Evolutionary conservation across 352 stramenopile species (phyloP).

Genomic region (Pythium graminicola): DNA sequence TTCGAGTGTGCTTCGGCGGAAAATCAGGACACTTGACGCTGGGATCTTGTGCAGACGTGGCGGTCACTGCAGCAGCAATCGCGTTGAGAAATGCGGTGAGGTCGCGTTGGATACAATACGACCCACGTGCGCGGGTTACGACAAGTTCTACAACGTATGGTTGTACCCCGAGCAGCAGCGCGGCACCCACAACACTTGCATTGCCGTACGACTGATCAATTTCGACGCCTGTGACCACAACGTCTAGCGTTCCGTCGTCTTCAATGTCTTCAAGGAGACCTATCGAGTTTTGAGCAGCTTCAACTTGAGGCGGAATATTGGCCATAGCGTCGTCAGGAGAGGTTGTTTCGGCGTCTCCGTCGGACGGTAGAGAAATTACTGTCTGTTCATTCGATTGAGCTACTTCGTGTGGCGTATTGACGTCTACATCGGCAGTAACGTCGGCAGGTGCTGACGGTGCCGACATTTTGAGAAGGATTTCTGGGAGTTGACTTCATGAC

Average conservation of each 20-base stretch:
- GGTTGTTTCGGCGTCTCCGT: neutral
- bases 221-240: conserved; percentile 65
- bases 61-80: conserved; percentile 14
- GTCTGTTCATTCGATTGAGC: neutral
- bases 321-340: neutral
- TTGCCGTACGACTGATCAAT: conserved; percentile 15
- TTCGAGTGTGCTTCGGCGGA: conserved; percentile 35
- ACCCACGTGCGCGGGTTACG: conserved; percentile 40
- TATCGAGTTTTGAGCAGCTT: neutral
- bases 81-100: conserved; percentile 37
- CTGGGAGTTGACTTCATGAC: too few relatives aligned
- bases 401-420: neutral
- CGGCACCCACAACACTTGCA: conserved; percentile 20
- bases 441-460: too few relatives aligned
- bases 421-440: neutral
- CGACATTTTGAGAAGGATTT: too few relatives aligned
- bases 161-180: conserved; percentile 22
- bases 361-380: neutral
- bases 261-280: neutral
- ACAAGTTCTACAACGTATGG: conserved; percentile 55
- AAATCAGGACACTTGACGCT: conserved; percentile 33
- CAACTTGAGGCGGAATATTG: conserved; percentile 5
- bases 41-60: neutral
- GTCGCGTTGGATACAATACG: conserved; percentile 48
- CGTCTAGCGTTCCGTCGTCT: conserved; percentile 36